phyloP scores from a whole-genome alignment of 768 basidiomycete species.

The Boletus subparvulus region DNA sequence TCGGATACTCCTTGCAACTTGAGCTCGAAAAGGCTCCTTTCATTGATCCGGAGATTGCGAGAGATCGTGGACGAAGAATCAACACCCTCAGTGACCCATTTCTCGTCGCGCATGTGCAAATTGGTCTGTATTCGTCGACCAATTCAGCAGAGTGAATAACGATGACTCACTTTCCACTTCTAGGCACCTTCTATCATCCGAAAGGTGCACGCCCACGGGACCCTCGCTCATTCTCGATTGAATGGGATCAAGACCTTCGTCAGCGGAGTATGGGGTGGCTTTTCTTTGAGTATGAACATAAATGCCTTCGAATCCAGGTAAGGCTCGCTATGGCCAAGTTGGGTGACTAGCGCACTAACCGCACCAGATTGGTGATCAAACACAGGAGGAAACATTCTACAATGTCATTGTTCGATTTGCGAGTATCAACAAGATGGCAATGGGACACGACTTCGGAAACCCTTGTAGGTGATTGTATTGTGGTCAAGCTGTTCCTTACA shows the following conservation, averaged over 20 bases:
- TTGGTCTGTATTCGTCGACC: conserved; percentile 47
- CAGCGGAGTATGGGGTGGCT: conserved; percentile 50
- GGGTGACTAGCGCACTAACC: not conserved
- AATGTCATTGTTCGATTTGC: conserved; percentile 55
- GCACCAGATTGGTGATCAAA: conserved; percentile 55
- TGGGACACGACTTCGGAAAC: conserved; percentile 58
- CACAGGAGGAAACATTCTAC: conserved; percentile 48
- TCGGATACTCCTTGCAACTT: conserved; percentile 18
- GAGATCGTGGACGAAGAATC: conserved; percentile 46
- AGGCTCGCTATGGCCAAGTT: conserved; percentile 13
- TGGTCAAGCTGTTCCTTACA: conserved; percentile 11
- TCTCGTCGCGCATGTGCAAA: conserved; percentile 62
- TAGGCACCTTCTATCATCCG: conserved; percentile 32
- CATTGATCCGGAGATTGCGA: conserved; percentile 52
- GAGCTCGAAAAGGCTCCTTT: conserved; percentile 56
- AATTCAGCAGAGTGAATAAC: not conserved
- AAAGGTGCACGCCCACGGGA: conserved; percentile 24
- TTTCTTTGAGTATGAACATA: conserved; percentile 67
- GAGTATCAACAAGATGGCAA: conserved; percentile 58
- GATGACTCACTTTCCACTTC: not conserved
- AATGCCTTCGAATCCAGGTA: conserved; percentile 63
- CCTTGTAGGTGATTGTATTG: conserved; percentile 49
- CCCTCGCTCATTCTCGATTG: conserved; percentile 64
- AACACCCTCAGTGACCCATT: conserved; percentile 46
- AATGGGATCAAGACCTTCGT: conserved; percentile 60